phyloP scores from a whole-genome alignment of 2,329 filamentous ascomycete species.

The Hyphodiscus sp. region DNA sequence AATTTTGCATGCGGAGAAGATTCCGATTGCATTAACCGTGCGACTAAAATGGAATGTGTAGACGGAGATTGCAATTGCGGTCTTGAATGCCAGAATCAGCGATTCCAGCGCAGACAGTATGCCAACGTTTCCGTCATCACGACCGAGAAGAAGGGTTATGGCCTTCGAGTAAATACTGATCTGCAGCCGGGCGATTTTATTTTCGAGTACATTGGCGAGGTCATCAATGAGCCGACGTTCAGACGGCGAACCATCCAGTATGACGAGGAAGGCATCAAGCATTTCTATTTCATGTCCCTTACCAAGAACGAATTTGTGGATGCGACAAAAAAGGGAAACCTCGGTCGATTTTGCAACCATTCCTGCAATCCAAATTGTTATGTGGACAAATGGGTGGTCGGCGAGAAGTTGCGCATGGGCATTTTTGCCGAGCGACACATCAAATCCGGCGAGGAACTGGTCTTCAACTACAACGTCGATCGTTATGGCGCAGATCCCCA shows the following conservation, averaged over 20 bases:
- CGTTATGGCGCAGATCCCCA: constrained; percentile 95
- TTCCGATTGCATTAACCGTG: constrained; percentile 96
- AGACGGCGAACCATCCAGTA: constrained; percentile 88
- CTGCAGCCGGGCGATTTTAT: constrained; percentile 85
- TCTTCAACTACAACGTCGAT: constrained; percentile 99
- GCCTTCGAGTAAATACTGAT: constrained; percentile 73
- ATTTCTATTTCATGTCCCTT: constrained; percentile 99
- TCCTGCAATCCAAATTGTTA: constrained; percentile 99
- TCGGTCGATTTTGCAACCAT: constrained; percentile 97
- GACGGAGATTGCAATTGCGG: constrained; percentile 81
- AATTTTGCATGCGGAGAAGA: constrained; percentile 93
- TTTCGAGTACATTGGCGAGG: constrained; percentile 97
- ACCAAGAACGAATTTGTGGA: constrained; percentile 96
- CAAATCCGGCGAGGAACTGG: constrained; percentile 84
- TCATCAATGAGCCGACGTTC: constrained; percentile 89
- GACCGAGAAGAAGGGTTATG: constrained; percentile 96
- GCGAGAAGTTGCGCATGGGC: constrained; percentile 95
- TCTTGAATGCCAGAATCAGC: constrained; percentile 82
- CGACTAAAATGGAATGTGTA: constrained; percentile 95
- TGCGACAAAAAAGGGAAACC: constrained; percentile 91
- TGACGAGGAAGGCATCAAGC: constrained; percentile 92
- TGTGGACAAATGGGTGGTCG: constrained; percentile 99
- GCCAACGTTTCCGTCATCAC: constrained; percentile 92
- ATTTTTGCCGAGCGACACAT: constrained; percentile 89
- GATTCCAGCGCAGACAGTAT: constrained; percentile 86